Base-by-base conservation (phyloP, 805 yeast species). In the Aciculoconidium aculeatum region DNA sequence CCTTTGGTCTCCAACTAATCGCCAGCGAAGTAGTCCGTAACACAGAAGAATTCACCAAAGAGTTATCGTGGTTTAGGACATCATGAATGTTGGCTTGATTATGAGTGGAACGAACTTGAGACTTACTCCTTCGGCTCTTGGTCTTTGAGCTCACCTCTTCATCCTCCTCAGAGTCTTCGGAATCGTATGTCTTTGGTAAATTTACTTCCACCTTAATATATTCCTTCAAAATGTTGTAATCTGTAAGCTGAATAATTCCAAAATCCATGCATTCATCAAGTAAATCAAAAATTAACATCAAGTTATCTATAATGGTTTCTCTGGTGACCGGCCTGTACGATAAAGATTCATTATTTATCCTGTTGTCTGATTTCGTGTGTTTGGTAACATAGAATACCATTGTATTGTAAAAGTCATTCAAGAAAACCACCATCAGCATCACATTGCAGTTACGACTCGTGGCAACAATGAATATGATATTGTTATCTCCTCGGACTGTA, bases 251-350 rank as follows among this genome's bases (percentile, higher is more conserved):
- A 1, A 86, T 77, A n/a, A 81, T 58, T 6, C 96, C 96, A 53
- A 72, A 81, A 53, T 87, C 96, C 75, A 84, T 71, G 67, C 86
- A 81, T 48, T 86, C 96, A 49, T 86, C 96, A 24, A 86, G 55
- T n/a, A 86, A 58, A 50, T 87, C 96, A 53, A 80, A 80, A 6
- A 86, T 71, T 27, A 86, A 61, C 18, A 78, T 75, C 40, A 74
- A 71, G 53, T 86, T 90, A 52, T 86, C 95, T 13, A 72, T 58
- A 2, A 85, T 70, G 11, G 74, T 44, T 31, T 80, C 87, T 31
- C 68, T 68, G 6, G 28, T 17, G 15, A 13, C 18, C 11, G 20
- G 9, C n/a, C n/a, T n/a, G n/a, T n/a, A n/a, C n/a, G n/a, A n/a
- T n/a, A n/a, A n/a, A n/a, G n/a, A n/a, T n/a, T n/a, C n/a, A n/a